Percentiles rank a stretch among this genome's conserved stretches.
Evolutionary conservation across 2,329 filamentous ascomycete genomes (phyloP).

Genomic region (Juglanconis oblonga): DNA sequence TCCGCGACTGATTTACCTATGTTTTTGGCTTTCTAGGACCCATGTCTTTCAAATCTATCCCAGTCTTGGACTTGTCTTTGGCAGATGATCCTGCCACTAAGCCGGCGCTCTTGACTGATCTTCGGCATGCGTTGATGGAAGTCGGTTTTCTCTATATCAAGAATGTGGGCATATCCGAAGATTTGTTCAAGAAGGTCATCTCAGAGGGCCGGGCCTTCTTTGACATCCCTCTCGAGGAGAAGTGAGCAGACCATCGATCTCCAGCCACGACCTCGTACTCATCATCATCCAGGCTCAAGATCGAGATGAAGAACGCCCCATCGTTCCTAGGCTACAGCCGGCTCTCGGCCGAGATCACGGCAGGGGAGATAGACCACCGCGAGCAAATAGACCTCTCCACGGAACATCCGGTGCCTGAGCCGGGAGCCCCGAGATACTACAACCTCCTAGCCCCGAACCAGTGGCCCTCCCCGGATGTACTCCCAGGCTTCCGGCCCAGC

Average conservation of each 20-base stretch:
- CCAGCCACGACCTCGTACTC: background rate
- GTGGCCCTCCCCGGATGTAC: constrained; percentile 64
- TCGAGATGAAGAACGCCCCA: constrained; percentile 71
- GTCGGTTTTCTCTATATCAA: constrained; percentile 87
- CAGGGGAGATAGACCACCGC: constrained; percentile 71
- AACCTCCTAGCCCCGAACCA: constrained; percentile 77
- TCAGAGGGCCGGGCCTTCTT: constrained; percentile 71
- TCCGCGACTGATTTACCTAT: too few species aligned
- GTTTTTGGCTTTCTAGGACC: background rate
- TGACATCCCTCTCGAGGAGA: constrained; percentile 71
- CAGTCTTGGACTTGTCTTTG: constrained; percentile 71
- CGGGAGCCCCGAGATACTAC: constrained; percentile 65
- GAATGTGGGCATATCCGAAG: constrained; percentile 70
- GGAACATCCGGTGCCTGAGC: constrained; percentile 63
- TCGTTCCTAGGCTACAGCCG: constrained; percentile 70
- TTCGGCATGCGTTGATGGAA: constrained; percentile 75
- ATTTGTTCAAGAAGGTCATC: constrained; percentile 64
- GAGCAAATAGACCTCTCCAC: constrained; percentile 88
- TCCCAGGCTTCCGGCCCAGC: constrained; percentile 66
- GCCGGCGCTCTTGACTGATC: constrained; percentile 64
- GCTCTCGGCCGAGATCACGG: constrained; percentile 68
- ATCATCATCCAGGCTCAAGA: constrained; percentile 46
- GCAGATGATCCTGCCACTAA: constrained; percentile 65
- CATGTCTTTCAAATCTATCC: constrained; percentile 73
- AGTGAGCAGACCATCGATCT: constrained; percentile 36